Evolutionary conservation across 2,329 filamentous ascomycete genomes (phyloP).

Genomic region (Penicillium sp.): DNA sequence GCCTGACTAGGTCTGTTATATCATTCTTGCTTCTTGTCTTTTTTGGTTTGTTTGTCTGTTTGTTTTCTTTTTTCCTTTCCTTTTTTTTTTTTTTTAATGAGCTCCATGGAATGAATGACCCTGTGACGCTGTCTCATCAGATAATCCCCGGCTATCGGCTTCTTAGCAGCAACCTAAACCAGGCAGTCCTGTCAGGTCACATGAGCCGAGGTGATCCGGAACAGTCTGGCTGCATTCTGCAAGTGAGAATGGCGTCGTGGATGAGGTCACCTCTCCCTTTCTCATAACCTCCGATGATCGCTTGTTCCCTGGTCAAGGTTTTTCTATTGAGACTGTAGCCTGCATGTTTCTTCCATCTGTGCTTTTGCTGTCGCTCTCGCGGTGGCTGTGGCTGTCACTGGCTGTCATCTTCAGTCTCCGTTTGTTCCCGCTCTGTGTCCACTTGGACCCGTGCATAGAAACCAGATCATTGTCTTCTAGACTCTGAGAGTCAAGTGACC

Average conservation of each 20-base stretch:
- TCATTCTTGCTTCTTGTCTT: background rate
- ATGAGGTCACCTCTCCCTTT: conserved; percentile 14
- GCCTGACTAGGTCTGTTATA: background rate
- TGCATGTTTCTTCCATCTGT: conserved; percentile 10
- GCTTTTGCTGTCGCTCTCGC: background rate
- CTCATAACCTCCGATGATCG: conserved; percentile 3
- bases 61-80: too few species aligned
- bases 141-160: conserved; percentile 1
- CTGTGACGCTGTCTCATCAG: conserved; percentile 3
- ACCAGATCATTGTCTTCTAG: background rate
- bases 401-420: too few species aligned
- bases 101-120: background rate
- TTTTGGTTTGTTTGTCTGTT: background rate
- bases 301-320: background rate
- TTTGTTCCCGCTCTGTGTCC: too few species aligned
- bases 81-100: background rate
- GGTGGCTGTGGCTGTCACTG: too few species aligned
- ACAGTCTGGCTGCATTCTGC: conserved; percentile 18
- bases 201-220: conserved; percentile 16
- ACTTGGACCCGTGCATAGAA: background rate
- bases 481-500: conserved; percentile 21
- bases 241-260: conserved; percentile 3
- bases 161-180: conserved; percentile 4
- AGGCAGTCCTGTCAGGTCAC: conserved; percentile 12
- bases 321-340: conserved; percentile 1